Base-by-base conservation (phyloP, 2,329 filamentous ascomycete genomes). In the Bipolaris zeicola region DNA sequence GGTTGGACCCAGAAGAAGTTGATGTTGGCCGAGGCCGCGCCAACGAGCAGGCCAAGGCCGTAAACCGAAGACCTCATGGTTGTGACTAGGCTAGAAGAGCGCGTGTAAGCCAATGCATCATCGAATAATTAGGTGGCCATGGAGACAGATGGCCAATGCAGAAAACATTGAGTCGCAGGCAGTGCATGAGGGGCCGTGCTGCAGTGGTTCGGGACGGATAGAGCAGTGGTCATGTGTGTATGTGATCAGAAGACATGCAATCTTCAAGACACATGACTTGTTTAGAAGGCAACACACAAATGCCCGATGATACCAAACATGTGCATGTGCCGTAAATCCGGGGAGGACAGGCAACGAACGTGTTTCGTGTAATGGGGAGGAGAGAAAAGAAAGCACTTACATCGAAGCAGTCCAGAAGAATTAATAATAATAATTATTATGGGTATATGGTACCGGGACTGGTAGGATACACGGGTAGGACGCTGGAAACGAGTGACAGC, bases 1-100 rank as follows among this genome's bases (percentile, higher is more conserved):
- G 81, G 77, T 46, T 80, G 75, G 7, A 81, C 77, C 71, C 77
- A 78, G 36, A 71, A 67, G 67, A 82, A 81, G 57, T 79, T 77
- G 67, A 83, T 82, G 65, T 83, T 83, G 51, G 79, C 81, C 5
- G 71, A 69, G 18, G 72, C 70, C 14, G 76, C 59, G 49, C 72
- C 72, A 50, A 70, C 74, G 53, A 79, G 64, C 47, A 64, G 68
- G 63, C 66, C 68, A 52, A 72, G 56, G 42, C 66, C 63, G 52
- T 73, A 45, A 33, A 72, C 52, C 16, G 71, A 54, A 36, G 68
- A 52, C 66, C 60, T 74, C 73, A 76, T 76, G 24, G 24, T 65
- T 53, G 39, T 47, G 47, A 7, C 37, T 51, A 48, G 58, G 52
- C 63, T 67, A 37, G 24, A 44, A 37, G 16, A 20, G 16, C 44